Evolutionary conservation across 2,329 filamentous ascomycete genomes (phyloP).

Genomic region (Aspergillus quadrilineatus): DNA sequence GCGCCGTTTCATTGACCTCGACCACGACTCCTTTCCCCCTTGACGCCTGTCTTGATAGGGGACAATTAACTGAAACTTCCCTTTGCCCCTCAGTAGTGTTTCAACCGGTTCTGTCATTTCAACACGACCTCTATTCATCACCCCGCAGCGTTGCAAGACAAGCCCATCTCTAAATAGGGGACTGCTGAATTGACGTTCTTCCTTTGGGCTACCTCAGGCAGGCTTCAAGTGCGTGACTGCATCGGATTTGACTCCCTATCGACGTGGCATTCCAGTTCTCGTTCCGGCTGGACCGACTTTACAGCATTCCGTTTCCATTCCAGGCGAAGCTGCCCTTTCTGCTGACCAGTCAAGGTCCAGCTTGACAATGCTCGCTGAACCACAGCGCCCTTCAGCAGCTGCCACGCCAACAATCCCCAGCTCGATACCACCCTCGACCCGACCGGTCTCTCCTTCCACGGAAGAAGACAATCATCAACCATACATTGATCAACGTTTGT

Average conservation of each 20-base stretch:
- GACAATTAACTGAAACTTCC: slow-evolving; percentile 5
- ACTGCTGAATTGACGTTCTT: slow-evolving; percentile 5
- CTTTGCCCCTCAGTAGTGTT: not conserved
- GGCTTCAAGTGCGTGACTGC: slow-evolving; percentile 18
- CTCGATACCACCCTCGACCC: slow-evolving; percentile 14
- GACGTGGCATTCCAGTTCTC: slow-evolving; percentile 35
- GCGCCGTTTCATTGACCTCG: slow-evolving; percentile 18
- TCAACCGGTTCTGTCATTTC: not conserved
- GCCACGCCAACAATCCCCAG: slow-evolving; percentile 18
- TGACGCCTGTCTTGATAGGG: not conserved
- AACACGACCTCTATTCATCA: not conserved
- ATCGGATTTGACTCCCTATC: slow-evolving; percentile 21
- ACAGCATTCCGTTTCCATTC: slow-evolving; percentile 23
- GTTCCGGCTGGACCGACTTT: slow-evolving; percentile 22
- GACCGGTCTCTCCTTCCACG: slow-evolving; percentile 12
- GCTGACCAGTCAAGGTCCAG: slow-evolving; percentile 17
- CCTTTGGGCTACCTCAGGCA: slow-evolving; percentile 10
- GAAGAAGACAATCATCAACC: slow-evolving; percentile 15
- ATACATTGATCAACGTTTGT: slow-evolving; percentile 17
- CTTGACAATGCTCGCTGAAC: slow-evolving; percentile 21
- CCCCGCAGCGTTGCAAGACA: not conserved
- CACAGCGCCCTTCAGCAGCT: slow-evolving; percentile 20
- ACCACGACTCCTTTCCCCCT: slow-evolving; percentile 10
- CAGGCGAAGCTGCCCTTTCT: slow-evolving; percentile 19
- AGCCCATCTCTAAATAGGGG: not conserved